Evolutionary conservation across 139 green algal genomes (phyloP).

Genomic region (Chloropicon primus): DNA sequence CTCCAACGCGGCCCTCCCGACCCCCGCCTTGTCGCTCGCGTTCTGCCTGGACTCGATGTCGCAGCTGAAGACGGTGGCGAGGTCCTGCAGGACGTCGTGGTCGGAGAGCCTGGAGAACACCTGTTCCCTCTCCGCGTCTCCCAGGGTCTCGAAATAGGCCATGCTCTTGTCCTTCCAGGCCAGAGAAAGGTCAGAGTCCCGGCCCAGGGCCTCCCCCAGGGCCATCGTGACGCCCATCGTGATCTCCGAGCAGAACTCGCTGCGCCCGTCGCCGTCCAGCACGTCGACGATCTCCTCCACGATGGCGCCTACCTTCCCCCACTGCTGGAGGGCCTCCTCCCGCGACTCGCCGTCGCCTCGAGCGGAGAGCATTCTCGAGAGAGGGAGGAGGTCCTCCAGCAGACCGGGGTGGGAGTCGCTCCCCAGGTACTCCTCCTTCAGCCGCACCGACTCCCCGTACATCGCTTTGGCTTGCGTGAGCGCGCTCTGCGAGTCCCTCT

Average conservation of each 20-base stretch:
- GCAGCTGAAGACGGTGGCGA: neutral
- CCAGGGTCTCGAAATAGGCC: neutral
- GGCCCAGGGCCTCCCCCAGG: neutral
- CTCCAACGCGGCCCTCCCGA: neutral
- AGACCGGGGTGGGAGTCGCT: neutral
- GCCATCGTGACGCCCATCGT: neutral
- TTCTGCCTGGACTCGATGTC: neutral
- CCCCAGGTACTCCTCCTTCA: constrained; percentile 21
- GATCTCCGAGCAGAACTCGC: neutral
- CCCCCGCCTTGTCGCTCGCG: neutral
- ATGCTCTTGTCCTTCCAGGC: neutral
- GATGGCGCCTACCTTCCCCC: neutral
- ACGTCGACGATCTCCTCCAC: neutral
- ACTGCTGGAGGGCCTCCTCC: too few relatives aligned
- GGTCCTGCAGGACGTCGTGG: neutral
- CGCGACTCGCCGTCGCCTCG: neutral
- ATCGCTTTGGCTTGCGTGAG: constrained; percentile 13
- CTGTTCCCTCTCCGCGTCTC: neutral
- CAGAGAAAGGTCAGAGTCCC: neutral
- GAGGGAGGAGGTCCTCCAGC: neutral
- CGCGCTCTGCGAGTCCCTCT: constrained; percentile 17
- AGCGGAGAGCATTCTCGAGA: neutral
- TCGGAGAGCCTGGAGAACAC: neutral
- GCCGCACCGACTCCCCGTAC: constrained; percentile 27
- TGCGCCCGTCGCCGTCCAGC: neutral